Conservation (phyloP, 2,329 filamentous ascomycete species). For the Colletotrichum spaethianum region DNA sequence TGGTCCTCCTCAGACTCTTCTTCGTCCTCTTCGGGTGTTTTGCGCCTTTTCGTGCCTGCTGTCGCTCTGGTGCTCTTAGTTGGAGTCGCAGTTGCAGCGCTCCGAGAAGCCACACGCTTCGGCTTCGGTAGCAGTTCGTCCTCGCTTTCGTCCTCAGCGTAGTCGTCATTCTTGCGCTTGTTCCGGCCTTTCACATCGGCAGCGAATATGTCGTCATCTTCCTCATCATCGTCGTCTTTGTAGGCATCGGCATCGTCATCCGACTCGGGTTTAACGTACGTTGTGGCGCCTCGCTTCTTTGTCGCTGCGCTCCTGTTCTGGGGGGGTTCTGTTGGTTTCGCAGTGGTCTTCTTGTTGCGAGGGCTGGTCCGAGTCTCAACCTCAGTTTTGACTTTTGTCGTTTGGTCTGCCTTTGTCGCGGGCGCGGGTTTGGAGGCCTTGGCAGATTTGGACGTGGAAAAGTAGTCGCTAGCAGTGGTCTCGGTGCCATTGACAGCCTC, state of each 20-base stretch:
- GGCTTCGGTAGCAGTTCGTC: constrained; percentile 76
- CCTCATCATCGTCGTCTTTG: constrained; percentile 77
- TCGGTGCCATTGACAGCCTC: constrained; percentile 63
- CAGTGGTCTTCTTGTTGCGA: constrained; percentile 57
- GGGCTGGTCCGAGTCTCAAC: constrained; percentile 68
- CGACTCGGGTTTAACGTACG: constrained; percentile 56
- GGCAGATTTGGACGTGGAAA: constrained; percentile 61
- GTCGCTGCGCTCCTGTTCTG: constrained; percentile 49
- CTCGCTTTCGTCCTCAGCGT: constrained; percentile 81
- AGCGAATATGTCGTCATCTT: constrained; percentile 87
- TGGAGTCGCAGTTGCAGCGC: constrained; percentile 7
- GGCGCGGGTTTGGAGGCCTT: constrained; percentile 56
- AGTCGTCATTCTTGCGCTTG: constrained; percentile 81
- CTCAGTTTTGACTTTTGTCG: constrained; percentile 56
- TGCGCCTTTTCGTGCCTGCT: constrained; percentile 67
- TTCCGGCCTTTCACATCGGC: constrained; percentile 76
- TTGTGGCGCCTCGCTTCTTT: constrained; percentile 59
- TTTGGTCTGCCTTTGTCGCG: constrained; percentile 58
- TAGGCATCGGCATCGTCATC: constrained; percentile 71
- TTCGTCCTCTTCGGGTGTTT: constrained; percentile 67
- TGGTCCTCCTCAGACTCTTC: constrained; percentile 72
- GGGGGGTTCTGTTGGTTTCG: constrained; percentile 47
- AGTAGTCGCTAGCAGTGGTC: constrained; percentile 72
- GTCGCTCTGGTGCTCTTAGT: constrained; percentile 51
- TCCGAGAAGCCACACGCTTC: constrained; percentile 67